Evolutionary conservation across 345 rosid genomes (phyloP).

Genomic region (Moringa oleifera): DNA sequence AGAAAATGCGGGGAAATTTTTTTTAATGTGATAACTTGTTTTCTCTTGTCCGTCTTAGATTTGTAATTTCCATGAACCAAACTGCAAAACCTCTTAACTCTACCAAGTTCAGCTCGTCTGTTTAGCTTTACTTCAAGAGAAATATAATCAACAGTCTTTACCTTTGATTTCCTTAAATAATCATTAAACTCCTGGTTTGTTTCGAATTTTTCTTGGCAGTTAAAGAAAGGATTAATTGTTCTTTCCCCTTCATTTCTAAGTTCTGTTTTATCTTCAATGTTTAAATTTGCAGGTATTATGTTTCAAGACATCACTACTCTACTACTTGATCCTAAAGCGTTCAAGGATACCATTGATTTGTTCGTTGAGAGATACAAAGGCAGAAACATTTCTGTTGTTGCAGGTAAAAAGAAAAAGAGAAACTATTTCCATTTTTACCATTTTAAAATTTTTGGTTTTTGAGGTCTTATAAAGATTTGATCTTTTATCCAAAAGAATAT

Average conservation of each 20-base stretch:
- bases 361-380: slow-evolving; percentile 90
- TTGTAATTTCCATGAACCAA: too few species aligned
- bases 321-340: slow-evolving; percentile 77
- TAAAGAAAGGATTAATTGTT: neutral
- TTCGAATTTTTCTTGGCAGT: neutral
- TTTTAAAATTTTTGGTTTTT: slow-evolving; percentile 2
- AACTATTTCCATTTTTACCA: neutral
- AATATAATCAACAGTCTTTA: too few species aligned
- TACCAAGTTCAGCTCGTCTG: neutral
- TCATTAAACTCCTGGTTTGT: too few species aligned
- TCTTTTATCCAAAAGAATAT: slow-evolving; percentile 13
- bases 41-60: neutral
- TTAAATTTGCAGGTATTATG: slow-evolving; percentile 67
- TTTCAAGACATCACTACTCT: slow-evolving; percentile 95
- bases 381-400: slow-evolving; percentile 87
- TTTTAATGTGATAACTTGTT: neutral
- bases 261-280: neutral
- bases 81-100: too few species aligned
- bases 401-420: slow-evolving; percentile 46
- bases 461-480: slow-evolving; percentile 11
- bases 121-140: too few species aligned
- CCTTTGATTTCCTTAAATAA: too few species aligned
- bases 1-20: slow-evolving; percentile 6
- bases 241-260: too few species aligned
- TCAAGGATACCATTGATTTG: slow-evolving; percentile 86